A percentile compares a stretch with the other conserved stretches of the same genome.
Evolutionary conservation across 140 eudicot species (phyloP).

Genomic region (Stevia rebaudiana): DNA sequence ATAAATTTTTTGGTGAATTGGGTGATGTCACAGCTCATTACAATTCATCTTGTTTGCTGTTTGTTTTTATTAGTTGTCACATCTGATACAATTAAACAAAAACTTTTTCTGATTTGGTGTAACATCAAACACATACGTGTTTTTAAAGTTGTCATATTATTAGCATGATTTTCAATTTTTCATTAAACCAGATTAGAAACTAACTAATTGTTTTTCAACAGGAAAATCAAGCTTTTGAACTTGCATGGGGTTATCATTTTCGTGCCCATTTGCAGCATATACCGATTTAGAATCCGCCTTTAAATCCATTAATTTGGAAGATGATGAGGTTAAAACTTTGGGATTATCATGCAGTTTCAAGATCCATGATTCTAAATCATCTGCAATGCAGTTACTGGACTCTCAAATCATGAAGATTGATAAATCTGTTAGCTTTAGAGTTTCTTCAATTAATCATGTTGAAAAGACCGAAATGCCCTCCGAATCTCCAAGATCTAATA

Average conservation of each 20-base stretch:
- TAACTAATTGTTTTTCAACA: conserved; percentile 22
- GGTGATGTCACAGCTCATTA: conserved; percentile 37
- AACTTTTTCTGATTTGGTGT: not conserved
- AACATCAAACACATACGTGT: not conserved
- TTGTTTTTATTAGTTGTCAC: conserved; percentile 36
- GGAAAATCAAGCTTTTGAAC: conserved; percentile 31
- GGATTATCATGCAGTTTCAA: conserved; percentile 53
- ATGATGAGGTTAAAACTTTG: conserved; percentile 43
- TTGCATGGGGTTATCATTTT: conserved; percentile 88
- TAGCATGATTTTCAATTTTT: conserved; percentile 14
- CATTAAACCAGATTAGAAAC: conserved; percentile 11
- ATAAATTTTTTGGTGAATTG: conserved; percentile 9
- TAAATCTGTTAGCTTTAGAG: conserved; percentile 48
- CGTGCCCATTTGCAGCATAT: conserved; percentile 60
- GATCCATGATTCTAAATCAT: conserved; percentile 35
- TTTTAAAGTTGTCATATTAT: not conserved
- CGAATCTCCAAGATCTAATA: conserved; percentile 26
- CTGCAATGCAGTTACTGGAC: conserved; percentile 37
- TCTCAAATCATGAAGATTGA: conserved; percentile 32
- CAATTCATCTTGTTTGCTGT: conserved; percentile 25
- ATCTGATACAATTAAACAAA: not conserved
- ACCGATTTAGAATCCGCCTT: conserved; percentile 49
- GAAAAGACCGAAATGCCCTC: conserved; percentile 17
- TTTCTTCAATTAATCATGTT: conserved; percentile 23
- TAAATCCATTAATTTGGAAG: conserved; percentile 38